phyloP scores from a whole-genome alignment of 495 filamentous ascomycete genomes.

The Gamarada debralockiae region DNA sequence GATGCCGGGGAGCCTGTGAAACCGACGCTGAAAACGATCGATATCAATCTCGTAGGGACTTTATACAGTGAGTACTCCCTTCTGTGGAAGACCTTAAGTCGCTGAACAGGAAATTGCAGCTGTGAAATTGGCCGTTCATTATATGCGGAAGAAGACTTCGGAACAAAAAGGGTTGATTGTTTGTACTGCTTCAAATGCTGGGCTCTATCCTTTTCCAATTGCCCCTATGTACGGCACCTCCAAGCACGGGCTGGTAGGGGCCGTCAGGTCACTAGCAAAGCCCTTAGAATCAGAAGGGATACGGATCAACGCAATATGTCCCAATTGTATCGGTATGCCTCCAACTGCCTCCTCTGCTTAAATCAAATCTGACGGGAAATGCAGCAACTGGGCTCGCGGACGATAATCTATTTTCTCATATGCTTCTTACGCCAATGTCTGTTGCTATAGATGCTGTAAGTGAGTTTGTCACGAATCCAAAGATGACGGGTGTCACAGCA shows the following conservation, averaged over 20 bases:
- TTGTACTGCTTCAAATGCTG: constrained; percentile 55
- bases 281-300: constrained; percentile 38
- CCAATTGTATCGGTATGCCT: constrained; percentile 44
- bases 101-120: constrained; percentile 26
- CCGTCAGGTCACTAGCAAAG: constrained; percentile 44
- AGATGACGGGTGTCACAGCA: constrained; percentile 41
- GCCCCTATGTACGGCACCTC: constrained; percentile 49
- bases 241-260: constrained; percentile 47
- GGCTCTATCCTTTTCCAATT: constrained; percentile 51
- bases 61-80: constrained; percentile 39
- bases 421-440: constrained; percentile 50
- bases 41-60: constrained; percentile 37
- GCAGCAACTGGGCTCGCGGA: constrained; percentile 44
- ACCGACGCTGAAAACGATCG: constrained; percentile 36
- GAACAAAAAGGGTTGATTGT: constrained; percentile 43
- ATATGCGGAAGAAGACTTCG: constrained; percentile 43
- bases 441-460: constrained; percentile 42
- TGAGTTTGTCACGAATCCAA: constrained; percentile 36
- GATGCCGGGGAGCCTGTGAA: constrained; percentile 27
- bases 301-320: constrained; percentile 50
- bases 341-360: not conserved
- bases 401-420: constrained; percentile 41
- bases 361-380: constrained; percentile 13
- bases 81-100: not conserved
- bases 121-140: constrained; percentile 46